phyloP scores from a whole-genome alignment of 2,329 filamentous ascomycete species.

The Diplocarpon rosae region DNA sequence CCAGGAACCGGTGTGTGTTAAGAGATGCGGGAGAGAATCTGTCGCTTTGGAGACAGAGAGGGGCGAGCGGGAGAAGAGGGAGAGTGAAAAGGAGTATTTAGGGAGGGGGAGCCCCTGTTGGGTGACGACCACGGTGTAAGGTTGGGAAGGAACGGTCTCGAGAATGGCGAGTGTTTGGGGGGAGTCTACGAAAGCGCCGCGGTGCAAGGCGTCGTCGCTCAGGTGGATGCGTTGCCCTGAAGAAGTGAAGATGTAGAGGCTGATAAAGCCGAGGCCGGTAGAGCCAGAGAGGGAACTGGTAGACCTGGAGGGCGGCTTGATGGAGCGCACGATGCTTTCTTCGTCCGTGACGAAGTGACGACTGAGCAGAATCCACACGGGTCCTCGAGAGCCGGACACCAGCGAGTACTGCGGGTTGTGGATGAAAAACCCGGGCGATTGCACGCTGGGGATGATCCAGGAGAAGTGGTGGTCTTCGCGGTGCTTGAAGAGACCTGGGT shows the following conservation, averaged over 20 bases:
- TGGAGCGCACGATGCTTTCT: constrained; percentile 41
- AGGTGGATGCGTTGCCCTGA: constrained; percentile 63
- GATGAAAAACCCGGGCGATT: constrained; percentile 43
- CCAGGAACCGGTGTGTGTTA: constrained; percentile 59
- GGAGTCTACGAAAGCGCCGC: constrained; percentile 84
- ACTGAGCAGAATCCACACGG: constrained; percentile 74
- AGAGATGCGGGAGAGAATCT: constrained; percentile 30
- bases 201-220: constrained; percentile 58
- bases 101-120: constrained; percentile 67
- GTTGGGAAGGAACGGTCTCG: constrained; percentile 37
- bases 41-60: constrained; percentile 50
- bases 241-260: constrained; percentile 68
- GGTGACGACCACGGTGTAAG: constrained; percentile 56
- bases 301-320: constrained; percentile 21
- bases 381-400: constrained; percentile 43
- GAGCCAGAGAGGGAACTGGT: constrained; percentile 7
- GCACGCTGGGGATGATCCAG: constrained; percentile 52
- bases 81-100: constrained; percentile 76
- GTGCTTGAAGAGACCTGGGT: constrained; percentile 68
- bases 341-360: constrained; percentile 72
- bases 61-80: constrained; percentile 59
- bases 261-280: constrained; percentile 61
- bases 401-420: constrained; percentile 66
- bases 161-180: constrained; percentile 81
- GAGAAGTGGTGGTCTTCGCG: constrained; percentile 84